Evolutionary conservation across 176 grass and related monocot species (phyloP), one percentile per base, ranked within the genome.

Genomic region (Avena sativa): DNA sequence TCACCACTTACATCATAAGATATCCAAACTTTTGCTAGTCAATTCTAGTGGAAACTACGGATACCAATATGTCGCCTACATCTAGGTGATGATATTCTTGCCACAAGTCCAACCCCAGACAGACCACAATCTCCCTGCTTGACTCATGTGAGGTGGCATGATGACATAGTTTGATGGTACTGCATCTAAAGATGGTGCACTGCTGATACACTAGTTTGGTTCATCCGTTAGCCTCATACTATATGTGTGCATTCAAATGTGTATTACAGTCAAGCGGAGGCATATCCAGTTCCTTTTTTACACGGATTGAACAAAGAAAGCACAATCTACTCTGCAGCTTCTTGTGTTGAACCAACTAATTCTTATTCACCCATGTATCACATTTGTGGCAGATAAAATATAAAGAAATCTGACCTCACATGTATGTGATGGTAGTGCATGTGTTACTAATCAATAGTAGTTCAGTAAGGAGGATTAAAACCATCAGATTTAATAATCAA

Each of bases 291-390:
- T 75, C 48, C 19, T 30, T 82, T 38, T 66, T n/a, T 0, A 26
- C 72, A 68, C 16, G 16, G 15, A 53, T 21, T 21, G 34, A 82
- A 23, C 26, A 76, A 76, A 70, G 14, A 79, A 78, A 78, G 43
- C 49, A 59, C 14, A 47, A 79, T 56, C 3, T 28, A 52, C 1
- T 9, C 6, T 40, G 16, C 44, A 70, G 48, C 12, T 82, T 66
- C 20, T 65, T 88, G 48, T 15, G 11, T 49, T 83, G n/a, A 83
- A 88, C 64, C 17, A 15, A 86, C 58, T 55, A 56, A 74, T 71
- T 9, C 0, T 57, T 79, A 84, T 55, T 82, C 25, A 65, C 44
- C 16, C 20, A 77, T 26, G 20, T 34, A 28, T 43, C 15, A 7
- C 32, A 58, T 6, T 14, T 46, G 21, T 78, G 30, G 43, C 44